These are phyloP conservation scores for Cydonia oblonga DNA, from an alignment of 331 rosid genomes.

Conservation along the genomic window DNA sequence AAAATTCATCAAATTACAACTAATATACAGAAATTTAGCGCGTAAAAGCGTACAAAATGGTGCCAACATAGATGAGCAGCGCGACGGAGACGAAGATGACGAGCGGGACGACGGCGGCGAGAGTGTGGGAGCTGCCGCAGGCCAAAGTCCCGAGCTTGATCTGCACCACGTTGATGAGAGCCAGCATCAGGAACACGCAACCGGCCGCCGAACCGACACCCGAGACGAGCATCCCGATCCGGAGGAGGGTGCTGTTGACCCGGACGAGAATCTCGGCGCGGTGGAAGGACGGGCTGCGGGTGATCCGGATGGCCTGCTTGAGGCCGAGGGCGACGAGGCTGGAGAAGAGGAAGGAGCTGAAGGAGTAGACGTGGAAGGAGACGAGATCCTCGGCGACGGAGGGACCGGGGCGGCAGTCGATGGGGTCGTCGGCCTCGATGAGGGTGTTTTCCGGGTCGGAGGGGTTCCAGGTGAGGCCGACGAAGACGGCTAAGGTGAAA, in stretches of 20 bases:
- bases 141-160: constrained; percentile 77
- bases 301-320: constrained; percentile 73
- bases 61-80: constrained; percentile 37
- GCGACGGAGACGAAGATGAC: constrained; percentile 52
- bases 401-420: constrained; percentile 34
- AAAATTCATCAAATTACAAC: neutral
- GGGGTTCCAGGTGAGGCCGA: constrained; percentile 74
- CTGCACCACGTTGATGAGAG: constrained; percentile 64
- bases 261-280: constrained; percentile 41
- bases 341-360: constrained; percentile 96
- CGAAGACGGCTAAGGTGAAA: constrained; percentile 74
- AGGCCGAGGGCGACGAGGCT: constrained; percentile 81
- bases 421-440: neutral
- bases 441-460: constrained; percentile 52
- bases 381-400: constrained; percentile 61
- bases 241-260: constrained; percentile 40
- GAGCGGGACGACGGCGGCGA: constrained; percentile 63
- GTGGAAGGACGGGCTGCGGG: constrained; percentile 33
- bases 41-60: constrained; percentile 56
- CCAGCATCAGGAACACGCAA: constrained; percentile 60
- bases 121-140: constrained; percentile 45
- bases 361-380: constrained; percentile 85
- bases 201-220: constrained; percentile 58
- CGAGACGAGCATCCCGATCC: constrained; percentile 72
- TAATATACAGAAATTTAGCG: constrained; percentile 1